Base-by-base conservation (phyloP, 78 protist genomes). In the Cavenderia fasciculata region DNA sequence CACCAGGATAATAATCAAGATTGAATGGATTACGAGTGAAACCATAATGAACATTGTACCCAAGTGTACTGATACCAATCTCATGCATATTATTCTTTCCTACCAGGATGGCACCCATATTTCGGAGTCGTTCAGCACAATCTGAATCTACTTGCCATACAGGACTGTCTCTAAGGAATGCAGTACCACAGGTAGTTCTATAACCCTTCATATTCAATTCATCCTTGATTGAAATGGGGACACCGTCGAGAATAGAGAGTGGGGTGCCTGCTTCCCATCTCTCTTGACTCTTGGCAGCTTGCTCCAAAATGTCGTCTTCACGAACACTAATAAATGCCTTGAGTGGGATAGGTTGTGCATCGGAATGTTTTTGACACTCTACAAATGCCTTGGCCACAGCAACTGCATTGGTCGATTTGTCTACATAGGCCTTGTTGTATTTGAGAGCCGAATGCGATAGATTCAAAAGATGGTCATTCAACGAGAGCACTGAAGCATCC, bases 21-120 rank as follows among this genome's bases (percentile, higher is more conserved):
- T 88, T 79, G 49, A 34, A 76, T 21, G 97, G 97, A 46, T 93
- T 93, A 61, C 87, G 43, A 25, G 93, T 82, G 59, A 57, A 57
- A 0, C 96, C 96, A 44, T 47, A 52, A 74, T 82, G 77, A 11
- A 59, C 5, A 41, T 94, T 94, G 21, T 49, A 54, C 4, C 96
- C 96, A 10, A 92, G 44, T 21, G 61, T 78, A 25, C 96, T 94
- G 21, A 95, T 94, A 52, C 96, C 97, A 33, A 95, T 54, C 61
- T 94, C 96, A 54, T 95, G 95, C 97, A 95, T 91, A 76, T 95
- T 95, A n/a, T 87, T 78, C 77, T 95, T 95, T 29, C 96, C 97
- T 34, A 86, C 59, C 16, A 94, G 46, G 12, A 95, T 52, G 2
- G 87, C 86, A 27, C 97, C 96, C 7, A 33, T 27, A 11, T 75